Base-by-base conservation (phyloP, 345 rosid species). In the Fremontodendron californicum region DNA sequence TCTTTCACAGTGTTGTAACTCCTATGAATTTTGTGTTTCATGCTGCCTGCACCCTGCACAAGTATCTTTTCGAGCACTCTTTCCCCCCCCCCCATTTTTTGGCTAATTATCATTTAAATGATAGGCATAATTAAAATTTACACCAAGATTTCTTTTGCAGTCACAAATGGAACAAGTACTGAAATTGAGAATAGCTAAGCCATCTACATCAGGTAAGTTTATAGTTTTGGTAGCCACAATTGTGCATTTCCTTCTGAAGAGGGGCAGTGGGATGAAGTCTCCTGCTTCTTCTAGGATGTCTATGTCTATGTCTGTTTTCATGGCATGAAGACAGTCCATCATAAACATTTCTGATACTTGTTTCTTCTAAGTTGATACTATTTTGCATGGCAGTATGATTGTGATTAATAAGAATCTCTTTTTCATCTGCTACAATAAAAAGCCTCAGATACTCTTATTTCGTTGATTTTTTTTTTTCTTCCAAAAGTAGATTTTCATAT, bases 11-110 rank as follows among this genome's bases (percentile, higher is more conserved):
- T 95, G 98, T 74, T 95, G 99, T 80, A 88, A 82, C 81, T 90
- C 97, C 66, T 93, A 95, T 81, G 99, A 93, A 62, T 91, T 72
- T 84, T 95, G 99, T 60, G 98, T 95, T 81, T 89, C 99, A 27
- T 95, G 99, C 88, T 91, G 99, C 80, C 85, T 87, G 64, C 82
- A 87, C 81, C 98, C 99, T 40, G 76, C 90, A 77, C 83, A 81
- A 86, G 97, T 94, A 91, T 84, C 77, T 75, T 74, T 71, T 51
- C 45, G 0, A 21, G n/a, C 27, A 11, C 43, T 69, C 23, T 25
- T 73, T 69, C n/a, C n/a, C n/a, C n/a, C n/a, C n/a, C n/a, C n/a
- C n/a, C n/a, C n/a, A n/a, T 23, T 40, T 19, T 74, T 51, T 73
- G 55, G 37, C n/a, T 72, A n/a, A 6, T 6, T 48, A 75, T 58